Evolutionary conservation across 129 eudicot genomes (phyloP).

Genomic region (Heracleum sosnowskyi): DNA sequence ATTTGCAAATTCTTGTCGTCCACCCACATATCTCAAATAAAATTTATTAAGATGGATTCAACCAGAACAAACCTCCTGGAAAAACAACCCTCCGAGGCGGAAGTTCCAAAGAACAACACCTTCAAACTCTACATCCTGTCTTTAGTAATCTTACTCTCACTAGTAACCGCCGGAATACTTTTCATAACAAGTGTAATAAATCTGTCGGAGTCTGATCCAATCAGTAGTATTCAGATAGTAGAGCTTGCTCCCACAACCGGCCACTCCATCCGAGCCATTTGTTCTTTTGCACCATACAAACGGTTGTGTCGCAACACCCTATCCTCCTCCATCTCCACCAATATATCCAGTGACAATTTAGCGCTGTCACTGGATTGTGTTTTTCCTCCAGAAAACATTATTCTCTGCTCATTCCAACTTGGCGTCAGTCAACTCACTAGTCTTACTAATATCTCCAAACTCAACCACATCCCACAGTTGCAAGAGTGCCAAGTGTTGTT

Average conservation of each 20-base stretch:
- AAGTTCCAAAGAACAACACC: neutral
- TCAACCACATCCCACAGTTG: neutral
- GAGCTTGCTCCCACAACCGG: neutral
- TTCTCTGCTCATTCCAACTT: neutral
- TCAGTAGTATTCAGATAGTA: neutral
- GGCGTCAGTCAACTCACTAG: neutral
- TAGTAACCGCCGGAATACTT: neutral
- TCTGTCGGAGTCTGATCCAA: neutral
- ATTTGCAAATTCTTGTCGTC: neutral
- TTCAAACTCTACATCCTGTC: too few species aligned
- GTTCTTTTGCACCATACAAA: neutral
- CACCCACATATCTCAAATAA: too few species aligned
- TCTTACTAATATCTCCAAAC: neutral
- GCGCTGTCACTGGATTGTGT: neutral
- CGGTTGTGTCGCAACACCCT: neutral
- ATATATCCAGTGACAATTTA: neutral
- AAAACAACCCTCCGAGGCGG: neutral
- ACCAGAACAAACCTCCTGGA: neutral
- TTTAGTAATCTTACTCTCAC: neutral
- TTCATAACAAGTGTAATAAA: neutral
- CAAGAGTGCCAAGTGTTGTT: neutral
- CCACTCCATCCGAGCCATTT: neutral
- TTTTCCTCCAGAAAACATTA: neutral
- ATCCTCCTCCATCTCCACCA: neutral
- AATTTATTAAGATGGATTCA: neutral